phyloP scores from a whole-genome alignment of 2,329 filamentous ascomycete species.

The Fusarium caatingaense region DNA sequence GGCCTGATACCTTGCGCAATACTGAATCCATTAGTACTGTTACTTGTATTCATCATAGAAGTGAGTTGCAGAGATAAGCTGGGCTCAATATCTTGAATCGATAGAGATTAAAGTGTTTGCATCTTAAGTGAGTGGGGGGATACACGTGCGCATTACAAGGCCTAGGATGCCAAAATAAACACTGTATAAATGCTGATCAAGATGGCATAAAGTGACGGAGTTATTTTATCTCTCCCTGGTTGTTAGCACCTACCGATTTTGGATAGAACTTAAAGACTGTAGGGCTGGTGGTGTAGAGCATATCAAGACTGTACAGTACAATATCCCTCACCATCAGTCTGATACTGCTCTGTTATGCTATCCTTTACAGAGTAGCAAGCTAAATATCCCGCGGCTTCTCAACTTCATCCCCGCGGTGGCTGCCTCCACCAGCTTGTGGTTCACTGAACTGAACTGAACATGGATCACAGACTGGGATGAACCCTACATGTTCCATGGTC shows the following conservation, averaged over 20 bases:
- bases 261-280: slow-evolving; percentile 13
- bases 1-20: slow-evolving; percentile 9
- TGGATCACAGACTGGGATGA: slow-evolving; percentile 17
- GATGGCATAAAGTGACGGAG: neutral
- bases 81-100: neutral
- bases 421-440: slow-evolving; percentile 11
- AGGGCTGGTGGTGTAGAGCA: slow-evolving; percentile 12
- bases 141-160: slow-evolving; percentile 39
- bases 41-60: neutral
- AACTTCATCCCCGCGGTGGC: slow-evolving; percentile 37
- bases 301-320: slow-evolving; percentile 2
- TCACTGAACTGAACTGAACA: slow-evolving; percentile 20
- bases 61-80: neutral
- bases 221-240: neutral
- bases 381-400: slow-evolving; percentile 35
- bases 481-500: slow-evolving; percentile 38
- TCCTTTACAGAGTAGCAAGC: neutral
- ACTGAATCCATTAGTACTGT: neutral
- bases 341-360: neutral
- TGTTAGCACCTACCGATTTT: slow-evolving; percentile 37
- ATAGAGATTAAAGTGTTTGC: slow-evolving; percentile 3
- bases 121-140: slow-evolving; percentile 1
- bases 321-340: slow-evolving; percentile 11
- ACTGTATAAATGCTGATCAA: neutral
- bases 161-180: neutral